Base-by-base conservation (phyloP, 805 yeast genomes). In the Metschnikowia peoriensis region DNA sequence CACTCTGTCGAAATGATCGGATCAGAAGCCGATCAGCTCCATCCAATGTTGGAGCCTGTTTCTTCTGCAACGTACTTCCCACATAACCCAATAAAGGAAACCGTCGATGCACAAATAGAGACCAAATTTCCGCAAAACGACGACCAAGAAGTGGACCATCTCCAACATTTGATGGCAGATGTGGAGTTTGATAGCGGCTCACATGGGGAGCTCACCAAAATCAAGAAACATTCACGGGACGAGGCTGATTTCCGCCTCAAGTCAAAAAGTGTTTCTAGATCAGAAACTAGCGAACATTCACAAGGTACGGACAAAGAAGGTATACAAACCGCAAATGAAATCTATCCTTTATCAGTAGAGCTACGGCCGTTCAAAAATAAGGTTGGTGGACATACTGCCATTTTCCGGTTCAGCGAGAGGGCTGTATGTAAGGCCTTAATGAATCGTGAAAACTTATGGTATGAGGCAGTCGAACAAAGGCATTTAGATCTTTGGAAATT, bases 361-460 rank as follows among this genome's bases (percentile, higher is more conserved):
- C 71, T 93, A 53, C 82, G 89, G 49, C 98, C 98, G 1, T 93
- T 92, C 70, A 85, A 86, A 51, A 91, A 94, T 66, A 91, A 89
- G 65, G 98, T 94, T 22, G 99, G 99, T 7, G 99, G 99, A 0
- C 99, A 94, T 66, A 93, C 97, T 0, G 97, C 97, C 1, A 91
- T 94, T 37, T 94, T 93, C 72, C 81, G 93, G 58, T 94, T 94
- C 66, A 87, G 96, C 5, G 88, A 85, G 60, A 77, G 89, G 53
- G 98, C 97, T 0, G 97, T 94, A 15, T 94, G 98, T 69, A 94
- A 94, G 68, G 94, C 94, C 0, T 75, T 96, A 54, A 89, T 91
- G 54, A 90, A 89, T 62, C 78, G 97, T 52, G 99, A 94, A 65
- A 89, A 94, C 69, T 71, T 77, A 55, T 92, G 96, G 87, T 94